These are phyloP conservation scores for Phytophthora rubi DNA, from an alignment of 352 stramenopile genomes.

Conservation along the genomic window DNA sequence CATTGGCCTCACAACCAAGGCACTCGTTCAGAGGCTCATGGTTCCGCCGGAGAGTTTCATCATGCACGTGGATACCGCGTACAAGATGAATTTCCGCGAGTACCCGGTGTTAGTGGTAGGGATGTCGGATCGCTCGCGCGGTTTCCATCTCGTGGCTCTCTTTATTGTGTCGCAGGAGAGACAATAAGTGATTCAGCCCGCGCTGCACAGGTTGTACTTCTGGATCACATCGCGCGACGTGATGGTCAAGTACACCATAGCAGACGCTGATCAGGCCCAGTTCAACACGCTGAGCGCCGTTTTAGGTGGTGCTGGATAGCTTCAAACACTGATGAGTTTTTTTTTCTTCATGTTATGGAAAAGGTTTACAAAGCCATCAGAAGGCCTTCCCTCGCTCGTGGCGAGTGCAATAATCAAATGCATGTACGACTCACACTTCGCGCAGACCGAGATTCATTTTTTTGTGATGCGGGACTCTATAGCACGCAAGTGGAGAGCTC, in stretches of 20 bases:
- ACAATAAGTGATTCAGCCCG: background rate
- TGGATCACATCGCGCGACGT: background rate
- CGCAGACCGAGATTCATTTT: conserved; percentile 4
- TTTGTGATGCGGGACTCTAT: background rate
- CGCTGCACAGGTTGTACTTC: background rate
- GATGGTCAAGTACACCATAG: conserved; percentile 18
- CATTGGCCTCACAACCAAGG: background rate
- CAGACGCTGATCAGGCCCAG: conserved; percentile 10
- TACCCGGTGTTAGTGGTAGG: conserved; percentile 2
- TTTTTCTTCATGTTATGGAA: conserved; percentile 22
- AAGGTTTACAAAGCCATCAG: conserved; percentile 14
- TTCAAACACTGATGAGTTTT: conserved; percentile 14
- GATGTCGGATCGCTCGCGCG: background rate
- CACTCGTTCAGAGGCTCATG: background rate
- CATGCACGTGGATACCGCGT: background rate
- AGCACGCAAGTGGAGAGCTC: background rate
- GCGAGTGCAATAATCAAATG: background rate
- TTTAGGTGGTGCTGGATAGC: background rate
- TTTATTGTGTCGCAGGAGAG: conserved; percentile 3
- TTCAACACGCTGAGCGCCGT: background rate
- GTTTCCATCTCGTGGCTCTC: background rate
- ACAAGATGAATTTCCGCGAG: background rate
- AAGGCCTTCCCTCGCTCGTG: too few relatives aligned
- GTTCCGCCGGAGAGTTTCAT: conserved; percentile 1
- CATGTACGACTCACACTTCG: conserved; percentile 35